A percentile compares a stretch with the other conserved stretches of the same genome.
phyloP scores from a whole-genome alignment of 176 grass and related monocot species.

The Otatea glauca region DNA sequence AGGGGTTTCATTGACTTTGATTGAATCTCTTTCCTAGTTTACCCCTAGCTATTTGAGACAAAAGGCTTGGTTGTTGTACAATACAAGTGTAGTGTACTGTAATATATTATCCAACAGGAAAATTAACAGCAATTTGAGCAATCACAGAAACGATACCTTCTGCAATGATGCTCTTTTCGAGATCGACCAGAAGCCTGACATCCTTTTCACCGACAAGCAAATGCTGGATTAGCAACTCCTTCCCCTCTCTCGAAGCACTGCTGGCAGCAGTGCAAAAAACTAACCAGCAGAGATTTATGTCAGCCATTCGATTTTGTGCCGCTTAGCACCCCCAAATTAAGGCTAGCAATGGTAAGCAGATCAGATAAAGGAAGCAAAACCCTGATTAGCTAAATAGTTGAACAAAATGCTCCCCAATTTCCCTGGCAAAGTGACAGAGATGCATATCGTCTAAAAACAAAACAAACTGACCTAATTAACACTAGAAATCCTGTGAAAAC shows the following conservation, averaged over 20 bases:
- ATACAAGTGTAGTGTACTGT: conserved; percentile 13
- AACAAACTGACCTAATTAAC: not conserved
- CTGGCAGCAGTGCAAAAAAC: conserved; percentile 62
- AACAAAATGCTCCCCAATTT: conserved; percentile 9
- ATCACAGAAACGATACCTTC: conserved; percentile 50
- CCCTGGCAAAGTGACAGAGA: not conserved
- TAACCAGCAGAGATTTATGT: conserved; percentile 42
- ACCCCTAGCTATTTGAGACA: no score
- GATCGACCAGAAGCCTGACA: conserved; percentile 76
- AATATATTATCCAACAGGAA: not conserved
- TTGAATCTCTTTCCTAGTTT: no score
- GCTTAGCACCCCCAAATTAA: not conserved
- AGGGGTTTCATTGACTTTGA: no score
- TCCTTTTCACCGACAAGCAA: conserved; percentile 87
- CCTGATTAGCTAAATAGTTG: not conserved
- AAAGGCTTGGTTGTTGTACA: no score
- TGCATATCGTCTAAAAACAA: not conserved
- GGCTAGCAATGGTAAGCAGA: not conserved
- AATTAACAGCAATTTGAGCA: not conserved
- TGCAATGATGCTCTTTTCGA: conserved; percentile 72
- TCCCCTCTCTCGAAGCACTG: conserved; percentile 61
- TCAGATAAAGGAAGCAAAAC: conserved; percentile 8
- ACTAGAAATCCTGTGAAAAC: not conserved
- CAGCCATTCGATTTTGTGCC: not conserved
- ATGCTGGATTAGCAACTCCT: conserved; percentile 90